Evolutionary conservation across 2,329 filamentous ascomycete species (phyloP).

Genomic region (Calonectria honghensis): DNA sequence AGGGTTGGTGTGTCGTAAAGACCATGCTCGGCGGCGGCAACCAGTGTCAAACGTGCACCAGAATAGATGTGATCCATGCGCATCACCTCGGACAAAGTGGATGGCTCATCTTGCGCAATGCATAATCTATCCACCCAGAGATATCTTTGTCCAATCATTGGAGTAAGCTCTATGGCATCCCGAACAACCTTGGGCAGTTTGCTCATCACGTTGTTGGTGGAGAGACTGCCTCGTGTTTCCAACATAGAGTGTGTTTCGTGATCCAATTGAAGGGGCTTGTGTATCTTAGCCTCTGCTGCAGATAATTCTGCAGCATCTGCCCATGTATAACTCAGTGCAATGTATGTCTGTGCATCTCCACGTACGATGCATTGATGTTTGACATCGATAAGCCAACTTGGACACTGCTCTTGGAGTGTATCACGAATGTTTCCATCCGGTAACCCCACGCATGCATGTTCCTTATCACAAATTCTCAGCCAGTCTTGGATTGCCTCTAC

Average conservation of each 20-base stretch:
- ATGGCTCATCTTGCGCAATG: background rate
- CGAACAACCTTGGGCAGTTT: conserved; percentile 14
- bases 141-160: conserved; percentile 10
- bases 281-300: background rate
- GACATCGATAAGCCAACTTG: conserved; percentile 7
- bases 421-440: background rate
- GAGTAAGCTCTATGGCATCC: conserved; percentile 12
- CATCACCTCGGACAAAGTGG: background rate
- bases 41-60: conserved; percentile 7
- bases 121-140: conserved; percentile 24
- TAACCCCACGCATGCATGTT: background rate
- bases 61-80: conserved; percentile 3
- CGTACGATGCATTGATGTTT: background rate
- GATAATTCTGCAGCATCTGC: background rate
- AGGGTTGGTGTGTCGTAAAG: conserved; percentile 8
- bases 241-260: background rate
- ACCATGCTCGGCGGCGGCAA: conserved; percentile 16
- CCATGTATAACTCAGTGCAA: conserved; percentile 15
- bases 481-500: background rate
- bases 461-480: background rate
- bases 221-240: background rate
- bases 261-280: conserved; percentile 6
- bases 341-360: background rate
- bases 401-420: background rate
- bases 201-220: background rate